These are phyloP conservation scores for Anisodus acutangulus DNA, from an alignment of 257 asterid species.

Conservation along the genomic window DNA sequence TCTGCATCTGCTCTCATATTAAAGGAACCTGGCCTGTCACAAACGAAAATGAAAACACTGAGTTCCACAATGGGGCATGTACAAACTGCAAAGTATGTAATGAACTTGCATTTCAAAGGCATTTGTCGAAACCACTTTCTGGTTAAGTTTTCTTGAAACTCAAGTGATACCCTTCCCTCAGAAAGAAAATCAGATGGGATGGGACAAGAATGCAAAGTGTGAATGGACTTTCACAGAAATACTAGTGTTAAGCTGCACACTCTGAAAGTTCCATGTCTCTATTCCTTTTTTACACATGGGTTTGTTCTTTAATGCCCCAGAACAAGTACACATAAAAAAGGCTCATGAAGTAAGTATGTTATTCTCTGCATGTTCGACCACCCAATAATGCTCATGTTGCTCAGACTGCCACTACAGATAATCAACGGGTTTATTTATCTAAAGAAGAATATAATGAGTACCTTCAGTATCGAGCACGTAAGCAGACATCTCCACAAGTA, in stretches of 20 bases:
- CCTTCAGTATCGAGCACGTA: no score
- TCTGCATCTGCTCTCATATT: slow-evolving; percentile 58
- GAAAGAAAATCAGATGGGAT: not conserved
- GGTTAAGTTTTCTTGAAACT: not conserved
- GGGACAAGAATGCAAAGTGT: not conserved
- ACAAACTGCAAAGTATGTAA: not conserved
- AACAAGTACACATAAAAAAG: not conserved
- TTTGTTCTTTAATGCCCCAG: not conserved
- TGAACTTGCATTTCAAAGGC: not conserved
- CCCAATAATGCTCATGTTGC: no score
- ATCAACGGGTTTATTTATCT: no score
- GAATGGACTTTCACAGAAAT: not conserved
- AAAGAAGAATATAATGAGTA: no score
- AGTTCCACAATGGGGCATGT: not conserved
- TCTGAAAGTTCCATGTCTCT: not conserved
- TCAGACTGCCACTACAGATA: no score
- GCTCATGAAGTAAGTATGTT: no score
- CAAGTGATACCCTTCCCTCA: not conserved
- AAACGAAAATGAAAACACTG: slow-evolving; percentile 14
- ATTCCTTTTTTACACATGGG: not conserved
- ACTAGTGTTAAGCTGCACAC: not conserved
- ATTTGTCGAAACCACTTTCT: not conserved
- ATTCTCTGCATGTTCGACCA: no score
- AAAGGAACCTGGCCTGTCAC: slow-evolving; percentile 57
- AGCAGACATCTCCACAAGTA: no score